Evolutionary conservation across 179 eudicot species (phyloP), one percentile per base, ranked within the genome.

Genomic region (Gypsophila paniculata): DNA sequence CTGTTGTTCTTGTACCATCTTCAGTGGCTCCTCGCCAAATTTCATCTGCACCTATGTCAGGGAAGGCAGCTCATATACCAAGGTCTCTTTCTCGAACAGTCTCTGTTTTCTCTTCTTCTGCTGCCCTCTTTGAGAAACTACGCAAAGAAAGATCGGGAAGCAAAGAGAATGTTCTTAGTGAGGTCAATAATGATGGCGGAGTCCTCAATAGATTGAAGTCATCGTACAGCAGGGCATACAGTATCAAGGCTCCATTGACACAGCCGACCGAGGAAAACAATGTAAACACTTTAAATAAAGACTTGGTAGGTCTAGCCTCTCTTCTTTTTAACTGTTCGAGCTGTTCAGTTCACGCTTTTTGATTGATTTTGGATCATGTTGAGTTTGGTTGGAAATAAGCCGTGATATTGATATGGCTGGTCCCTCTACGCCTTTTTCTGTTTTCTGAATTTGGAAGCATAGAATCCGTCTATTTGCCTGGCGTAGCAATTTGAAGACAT

Each of bases 61-160:
- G 76, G 65, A 88, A 84, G 77, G 73, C 79, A 19, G 84, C 77
- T 68, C 71, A 78, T 73, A 70, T 88, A 70, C 82, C 87, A 23
- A 84, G 99, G 77, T 86, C 99, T 51, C 90, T 95, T 42, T 95
- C 99, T 32, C 88, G 98, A 85, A 87, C 93, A 39, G 96, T 85
- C 55, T 90, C 93, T 9, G 93, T 83, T 21, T 90, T 90, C 84
- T 88, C 93, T 69, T 86, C 96, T 34, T 90, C 93, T 52, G 91
- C 93, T 76, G 96, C 91, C 55, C 85, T 90, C 26, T 88, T 90
- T 72, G 86, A 85, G 62, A 90, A 88, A 79, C 62, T 90, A 76
- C 85, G 72, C 34, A 87, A 76, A 51, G 91, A 93, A 46, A 86
- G 77, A 70, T 76, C 82, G 53, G 79, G 76, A 18, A 83, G 79